Evolutionary conservation across 805 yeast species (phyloP).

Genomic region (Priceomyces medius): DNA sequence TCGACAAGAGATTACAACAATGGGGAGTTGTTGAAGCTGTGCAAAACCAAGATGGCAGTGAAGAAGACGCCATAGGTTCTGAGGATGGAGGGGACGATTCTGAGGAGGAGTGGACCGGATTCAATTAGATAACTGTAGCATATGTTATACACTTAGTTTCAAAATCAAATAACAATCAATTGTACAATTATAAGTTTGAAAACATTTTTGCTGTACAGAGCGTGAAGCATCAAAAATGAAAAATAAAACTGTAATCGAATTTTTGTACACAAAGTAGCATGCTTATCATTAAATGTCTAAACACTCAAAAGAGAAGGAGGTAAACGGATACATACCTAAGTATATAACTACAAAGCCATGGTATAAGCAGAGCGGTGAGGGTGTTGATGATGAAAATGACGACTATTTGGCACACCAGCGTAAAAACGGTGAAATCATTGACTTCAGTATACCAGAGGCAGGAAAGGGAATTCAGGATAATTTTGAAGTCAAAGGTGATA

Average conservation of each 20-base stretch:
- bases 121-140: conserved; percentile 15
- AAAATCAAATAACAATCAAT: not conserved
- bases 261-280: not conserved
- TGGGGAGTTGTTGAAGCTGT: conserved; percentile 58
- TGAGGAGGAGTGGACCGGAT: conserved; percentile 37
- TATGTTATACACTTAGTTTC: not conserved
- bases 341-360: conserved; percentile 40
- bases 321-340: conserved; percentile 38
- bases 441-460: conserved; percentile 50
- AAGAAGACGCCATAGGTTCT: conserved; percentile 16
- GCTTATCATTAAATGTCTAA: conserved; percentile 8
- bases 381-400: conserved; percentile 17
- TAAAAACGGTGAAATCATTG: conserved; percentile 35
- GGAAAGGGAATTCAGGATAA: conserved; percentile 61
- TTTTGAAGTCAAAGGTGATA: conserved; percentile 18
- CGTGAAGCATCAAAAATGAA: not conserved
- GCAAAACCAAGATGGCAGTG: conserved; percentile 18
- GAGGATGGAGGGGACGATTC: conserved; percentile 16
- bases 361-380: conserved; percentile 40
- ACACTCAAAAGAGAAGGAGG: conserved; percentile 12
- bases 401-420: conserved; percentile 57
- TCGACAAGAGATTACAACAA: conserved; percentile 57
- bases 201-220: no score
- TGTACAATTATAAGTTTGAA: no score
- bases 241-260: not conserved